Evolutionary conservation across 257 asterid species (phyloP).

Genomic region (Lantana camara): DNA sequence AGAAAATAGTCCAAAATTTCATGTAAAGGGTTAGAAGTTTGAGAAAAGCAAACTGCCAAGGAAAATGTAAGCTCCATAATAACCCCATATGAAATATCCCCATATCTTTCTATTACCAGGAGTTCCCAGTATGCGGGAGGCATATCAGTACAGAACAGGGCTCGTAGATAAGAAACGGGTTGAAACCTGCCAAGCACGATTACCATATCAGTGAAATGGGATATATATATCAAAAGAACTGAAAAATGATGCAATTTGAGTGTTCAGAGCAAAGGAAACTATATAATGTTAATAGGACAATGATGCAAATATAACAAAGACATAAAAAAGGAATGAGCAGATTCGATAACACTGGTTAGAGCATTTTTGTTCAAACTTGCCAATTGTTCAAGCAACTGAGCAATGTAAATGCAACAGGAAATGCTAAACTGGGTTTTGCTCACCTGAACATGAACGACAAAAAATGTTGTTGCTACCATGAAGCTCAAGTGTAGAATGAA

Average conservation of each 20-base stretch:
- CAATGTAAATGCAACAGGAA: background rate
- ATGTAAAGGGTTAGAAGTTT: conserved; percentile 95
- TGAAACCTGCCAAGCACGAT: conserved; percentile 57
- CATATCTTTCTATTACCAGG: conserved; percentile 49
- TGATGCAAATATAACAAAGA: no score
- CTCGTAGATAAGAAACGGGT: conserved; percentile 91
- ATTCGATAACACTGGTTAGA: no score
- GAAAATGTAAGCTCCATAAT: conserved; percentile 70
- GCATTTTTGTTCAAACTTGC: no score
- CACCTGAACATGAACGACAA: conserved; percentile 95
- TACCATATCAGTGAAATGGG: conserved; percentile 8
- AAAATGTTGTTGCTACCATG: conserved; percentile 85
- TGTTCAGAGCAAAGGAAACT: conserved; percentile 7
- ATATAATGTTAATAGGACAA: background rate
- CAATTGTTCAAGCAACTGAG: background rate
- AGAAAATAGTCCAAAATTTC: conserved; percentile 20
- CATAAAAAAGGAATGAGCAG: no score
- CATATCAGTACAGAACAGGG: conserved; percentile 86
- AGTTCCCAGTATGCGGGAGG: conserved; percentile 59
- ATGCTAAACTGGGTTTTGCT: conserved; percentile 19
- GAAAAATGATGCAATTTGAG: background rate
- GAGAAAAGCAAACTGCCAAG: conserved; percentile 89
- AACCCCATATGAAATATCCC: conserved; percentile 79
- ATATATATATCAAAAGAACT: no score
- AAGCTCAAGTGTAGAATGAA: conserved; percentile 73